Base-by-base conservation (phyloP, 768 basidiomycete species). In the Mrakia hoshinonis region DNA sequence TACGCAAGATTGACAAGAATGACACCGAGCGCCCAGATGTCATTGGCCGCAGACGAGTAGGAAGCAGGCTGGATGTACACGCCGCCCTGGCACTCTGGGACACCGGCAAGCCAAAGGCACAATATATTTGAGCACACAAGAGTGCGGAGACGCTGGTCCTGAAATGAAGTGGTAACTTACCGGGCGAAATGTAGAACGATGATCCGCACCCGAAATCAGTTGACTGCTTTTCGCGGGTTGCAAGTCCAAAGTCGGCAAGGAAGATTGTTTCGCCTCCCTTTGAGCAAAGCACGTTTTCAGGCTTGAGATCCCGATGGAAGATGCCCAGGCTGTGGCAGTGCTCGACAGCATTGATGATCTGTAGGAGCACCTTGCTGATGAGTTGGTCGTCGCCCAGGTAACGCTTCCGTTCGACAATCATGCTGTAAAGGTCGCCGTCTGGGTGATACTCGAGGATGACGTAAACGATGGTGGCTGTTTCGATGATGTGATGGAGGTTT, bases 271-370 rank as follows among this genome's bases (percentile, higher is more conserved):
- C 39, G 15, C 63, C 63, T 13, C 46, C 63, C 29, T 46, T 34
- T 24, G 10, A n/a, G 63, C 63, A 65, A n/a, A 65, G 63, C 24
- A 78, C 76, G 74, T 78, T 95, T 82, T 99, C 95, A 5, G 95
- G 95, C 83, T 98, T 98, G 78, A 98, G 82, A 79, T 97, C 95
- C 55, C 95, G 89, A 79, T 97, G 95, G 81, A 90, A 95, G 76
- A 98, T 92, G 54, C 91, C 91, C 60, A 90, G 82, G n/a, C 85
- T 85, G 79, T 98, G 95, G 80, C 91, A 92, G 80, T 92, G 89
- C 76, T 92, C 89, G 77, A 97, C 89, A 3, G 91, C 90, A 76
- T 95, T 92, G 74, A 97, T 83, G 75, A 98, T 85, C 79, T 98
- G 95, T 68, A 92, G 82, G 81, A 97, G 97, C 74, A 94, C 87